Conservation (phyloP, 108 stramenopile genomes). For the Cyclotella choctawhatcheeana region DNA sequence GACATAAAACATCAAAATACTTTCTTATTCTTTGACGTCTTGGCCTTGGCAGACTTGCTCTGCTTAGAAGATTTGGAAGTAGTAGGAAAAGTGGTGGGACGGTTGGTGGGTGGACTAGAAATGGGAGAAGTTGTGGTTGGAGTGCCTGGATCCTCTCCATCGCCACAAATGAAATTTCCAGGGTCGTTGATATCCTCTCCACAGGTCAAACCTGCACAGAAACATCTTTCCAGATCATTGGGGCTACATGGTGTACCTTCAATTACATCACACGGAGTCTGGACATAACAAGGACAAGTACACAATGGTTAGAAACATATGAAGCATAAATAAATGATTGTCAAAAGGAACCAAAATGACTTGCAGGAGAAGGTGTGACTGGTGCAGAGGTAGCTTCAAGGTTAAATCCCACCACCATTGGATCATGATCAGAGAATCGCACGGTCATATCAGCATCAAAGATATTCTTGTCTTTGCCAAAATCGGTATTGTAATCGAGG, state of each 20-base stretch:
- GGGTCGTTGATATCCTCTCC: no score
- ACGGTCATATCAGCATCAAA: conserved; percentile 29
- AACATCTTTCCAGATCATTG: no score
- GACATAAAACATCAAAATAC: no score
- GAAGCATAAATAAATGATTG: background rate
- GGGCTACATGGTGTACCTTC: no score
- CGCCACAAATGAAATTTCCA: background rate
- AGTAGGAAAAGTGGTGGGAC: no score
- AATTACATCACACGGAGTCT: no score
- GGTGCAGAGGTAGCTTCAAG: background rate
- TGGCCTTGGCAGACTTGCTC: background rate
- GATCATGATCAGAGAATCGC: conserved; percentile 51
- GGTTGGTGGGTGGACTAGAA: background rate
- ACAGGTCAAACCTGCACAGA: no score
- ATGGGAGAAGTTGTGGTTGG: background rate
- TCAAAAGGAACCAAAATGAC: no score
- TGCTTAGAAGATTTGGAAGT: background rate
- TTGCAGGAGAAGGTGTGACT: background rate
- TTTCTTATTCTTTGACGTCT: no score
- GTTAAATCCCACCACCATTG: conserved; percentile 29
- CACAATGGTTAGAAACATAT: background rate
- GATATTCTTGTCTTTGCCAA: conserved; percentile 10
- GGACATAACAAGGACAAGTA: no score
- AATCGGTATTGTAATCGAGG: conserved; percentile 51
- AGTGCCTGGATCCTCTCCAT: no score